Evolutionary conservation across 495 filamentous ascomycete species (phyloP).

Genomic region (Jackrogersella multiformis): DNA sequence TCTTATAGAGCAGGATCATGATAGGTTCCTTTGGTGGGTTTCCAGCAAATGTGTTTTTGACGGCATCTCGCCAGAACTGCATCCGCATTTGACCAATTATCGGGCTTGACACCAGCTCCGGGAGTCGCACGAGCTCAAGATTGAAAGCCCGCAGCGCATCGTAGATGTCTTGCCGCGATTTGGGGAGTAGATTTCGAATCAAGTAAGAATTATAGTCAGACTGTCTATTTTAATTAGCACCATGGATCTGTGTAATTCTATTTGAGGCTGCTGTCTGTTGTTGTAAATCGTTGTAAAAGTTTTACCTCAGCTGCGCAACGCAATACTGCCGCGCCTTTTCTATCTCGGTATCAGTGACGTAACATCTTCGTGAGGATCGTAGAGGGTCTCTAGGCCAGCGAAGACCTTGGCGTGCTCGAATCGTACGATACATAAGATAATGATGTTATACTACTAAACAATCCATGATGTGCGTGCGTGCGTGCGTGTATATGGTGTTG

Average conservation of each 20-base stretch:
- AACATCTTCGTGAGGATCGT: conserved; percentile 32
- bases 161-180: conserved; percentile 76
- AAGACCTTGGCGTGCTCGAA: conserved; percentile 35
- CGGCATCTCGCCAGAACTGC: conserved; percentile 91
- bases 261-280: no score
- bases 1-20: conserved; percentile 79
- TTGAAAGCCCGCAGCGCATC: conserved; percentile 93
- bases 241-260: not conserved
- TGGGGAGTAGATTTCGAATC: conserved; percentile 84
- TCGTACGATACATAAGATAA: conserved; percentile 42
- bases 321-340: conserved; percentile 60
- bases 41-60: conserved; percentile 75
- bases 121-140: conserved; percentile 84
- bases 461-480: conserved; percentile 23
- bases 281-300: not conserved
- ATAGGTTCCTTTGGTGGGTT: conserved; percentile 88
- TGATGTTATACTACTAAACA: conserved; percentile 25
- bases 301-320: conserved; percentile 56
- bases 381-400: conserved; percentile 29
- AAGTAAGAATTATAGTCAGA: conserved; percentile 88
- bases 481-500: not conserved
- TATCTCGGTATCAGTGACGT: conserved; percentile 51
- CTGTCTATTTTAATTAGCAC: conserved; percentile 61
- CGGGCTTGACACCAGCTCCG: conserved; percentile 83
- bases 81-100: conserved; percentile 86